Evolutionary conservation across 345 rosid genomes (phyloP).

Genomic region (Hibiscus trionum): DNA sequence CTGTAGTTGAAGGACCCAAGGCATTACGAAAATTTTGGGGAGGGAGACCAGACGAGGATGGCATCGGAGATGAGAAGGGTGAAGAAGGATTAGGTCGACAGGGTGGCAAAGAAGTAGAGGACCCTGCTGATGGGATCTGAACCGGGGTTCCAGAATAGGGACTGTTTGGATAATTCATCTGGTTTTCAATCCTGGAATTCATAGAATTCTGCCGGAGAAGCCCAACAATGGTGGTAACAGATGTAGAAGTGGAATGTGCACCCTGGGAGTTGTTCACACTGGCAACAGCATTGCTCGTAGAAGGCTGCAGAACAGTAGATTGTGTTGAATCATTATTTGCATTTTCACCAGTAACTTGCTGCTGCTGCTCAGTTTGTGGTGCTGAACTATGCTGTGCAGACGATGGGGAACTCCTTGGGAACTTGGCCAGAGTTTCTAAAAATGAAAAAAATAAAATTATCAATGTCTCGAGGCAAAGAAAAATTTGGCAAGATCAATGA

Average conservation of each 20-base stretch:
- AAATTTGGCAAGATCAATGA: neutral
- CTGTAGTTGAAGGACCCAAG: constrained; percentile 9
- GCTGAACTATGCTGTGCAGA: constrained; percentile 20
- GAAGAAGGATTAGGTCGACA: constrained; percentile 34
- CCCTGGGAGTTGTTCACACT: constrained; percentile 31
- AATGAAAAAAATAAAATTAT: neutral
- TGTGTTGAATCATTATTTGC: constrained; percentile 25
- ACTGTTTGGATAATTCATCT: constrained; percentile 32
- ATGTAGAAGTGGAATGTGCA: constrained; percentile 26
- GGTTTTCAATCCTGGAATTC: constrained; percentile 45
- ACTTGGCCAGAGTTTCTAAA: constrained; percentile 60
- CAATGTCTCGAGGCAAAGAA: neutral
- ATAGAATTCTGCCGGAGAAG: constrained; percentile 49
- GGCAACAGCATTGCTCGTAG: constrained; percentile 26
- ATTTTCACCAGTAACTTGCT: constrained; percentile 4
- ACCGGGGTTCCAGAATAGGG: constrained; percentile 40
- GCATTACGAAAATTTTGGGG: constrained; percentile 23
- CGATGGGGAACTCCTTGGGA: constrained; percentile 33
- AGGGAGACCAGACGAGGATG: constrained; percentile 40
- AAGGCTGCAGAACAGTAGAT: constrained; percentile 27
- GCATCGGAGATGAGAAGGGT: constrained; percentile 36
- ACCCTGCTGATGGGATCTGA: constrained; percentile 44
- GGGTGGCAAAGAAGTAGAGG: constrained; percentile 41
- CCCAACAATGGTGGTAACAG: constrained; percentile 37
- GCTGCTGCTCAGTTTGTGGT: constrained; percentile 23